phyloP scores from a whole-genome alignment of 257 asterid genomes.

The Nicotiana obtusifolia region DNA sequence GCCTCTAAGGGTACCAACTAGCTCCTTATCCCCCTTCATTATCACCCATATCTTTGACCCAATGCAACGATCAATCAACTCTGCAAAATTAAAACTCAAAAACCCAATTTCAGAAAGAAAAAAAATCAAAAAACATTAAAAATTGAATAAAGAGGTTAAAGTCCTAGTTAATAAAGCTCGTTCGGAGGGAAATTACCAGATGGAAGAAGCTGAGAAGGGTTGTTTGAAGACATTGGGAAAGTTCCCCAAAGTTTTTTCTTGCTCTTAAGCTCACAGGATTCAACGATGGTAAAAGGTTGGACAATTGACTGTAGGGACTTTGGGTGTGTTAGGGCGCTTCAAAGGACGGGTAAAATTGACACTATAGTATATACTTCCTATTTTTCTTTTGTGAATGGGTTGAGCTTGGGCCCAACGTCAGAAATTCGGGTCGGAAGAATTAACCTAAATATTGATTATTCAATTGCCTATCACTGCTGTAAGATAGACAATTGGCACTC shows the following conservation, averaged over 20 bases:
- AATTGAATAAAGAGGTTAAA: background rate
- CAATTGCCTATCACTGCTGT: no score
- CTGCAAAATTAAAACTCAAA: constrained; percentile 29
- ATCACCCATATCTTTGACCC: constrained; percentile 91
- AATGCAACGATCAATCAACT: constrained; percentile 75
- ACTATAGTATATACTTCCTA: background rate
- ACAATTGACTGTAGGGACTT: background rate
- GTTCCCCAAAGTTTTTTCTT: background rate
- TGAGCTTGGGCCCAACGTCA: background rate
- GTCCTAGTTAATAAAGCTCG: no score
- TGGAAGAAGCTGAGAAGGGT: constrained; percentile 81
- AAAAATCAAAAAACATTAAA: background rate
- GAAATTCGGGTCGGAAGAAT: no score
- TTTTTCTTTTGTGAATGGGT: background rate
- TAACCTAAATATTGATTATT: no score
- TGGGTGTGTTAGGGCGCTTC: background rate
- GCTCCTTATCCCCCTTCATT: constrained; percentile 89
- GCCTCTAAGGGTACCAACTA: constrained; percentile 79
- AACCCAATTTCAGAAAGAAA: background rate
- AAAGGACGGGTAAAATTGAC: background rate
- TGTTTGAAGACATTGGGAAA: constrained; percentile 44
- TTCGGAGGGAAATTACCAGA: constrained; percentile 36
- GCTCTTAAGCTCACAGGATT: background rate
- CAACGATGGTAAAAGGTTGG: background rate
- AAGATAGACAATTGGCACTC: no score